A percentile compares a stretch with the other conserved stretches of the same genome.
Conservation (phyloP, 495 filamentous ascomycete species). For the Xylaria intraflava region DNA sequence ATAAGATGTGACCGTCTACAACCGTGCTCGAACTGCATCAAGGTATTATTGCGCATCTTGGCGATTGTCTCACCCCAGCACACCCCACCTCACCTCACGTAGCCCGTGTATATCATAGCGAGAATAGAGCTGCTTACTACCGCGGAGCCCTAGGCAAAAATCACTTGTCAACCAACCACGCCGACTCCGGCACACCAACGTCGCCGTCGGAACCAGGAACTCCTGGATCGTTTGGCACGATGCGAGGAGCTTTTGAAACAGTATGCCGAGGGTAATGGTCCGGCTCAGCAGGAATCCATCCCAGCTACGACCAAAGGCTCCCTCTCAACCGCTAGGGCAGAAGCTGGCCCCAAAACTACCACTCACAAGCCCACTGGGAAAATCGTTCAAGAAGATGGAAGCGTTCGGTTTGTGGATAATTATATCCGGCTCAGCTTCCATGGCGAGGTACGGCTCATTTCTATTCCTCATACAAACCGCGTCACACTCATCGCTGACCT, state of each 20-base stretch:
- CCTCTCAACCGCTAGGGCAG: not conserved
- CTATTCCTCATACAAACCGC: not conserved
- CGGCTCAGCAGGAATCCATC: not conserved
- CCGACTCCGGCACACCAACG: conserved; percentile 37
- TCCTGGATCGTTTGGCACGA: conserved; percentile 36
- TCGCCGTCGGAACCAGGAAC: conserved; percentile 35
- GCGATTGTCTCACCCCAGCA: not conserved
- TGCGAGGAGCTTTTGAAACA: conserved; percentile 37
- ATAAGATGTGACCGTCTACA: conserved; percentile 59
- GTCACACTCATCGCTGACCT: not conserved
- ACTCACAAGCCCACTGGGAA: conserved; percentile 21
- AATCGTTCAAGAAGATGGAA: conserved; percentile 33
- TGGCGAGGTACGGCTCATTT: conserved; percentile 27
- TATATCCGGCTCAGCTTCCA: conserved; percentile 28
- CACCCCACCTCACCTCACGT: not conserved
- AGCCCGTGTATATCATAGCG: not conserved
- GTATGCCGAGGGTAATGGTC: conserved; percentile 22
- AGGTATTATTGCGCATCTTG: conserved; percentile 19
- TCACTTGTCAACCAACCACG: conserved; percentile 35
- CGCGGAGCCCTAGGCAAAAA: conserved; percentile 27
- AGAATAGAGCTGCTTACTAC: not conserved
- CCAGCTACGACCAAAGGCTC: not conserved
- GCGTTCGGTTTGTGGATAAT: conserved; percentile 34
- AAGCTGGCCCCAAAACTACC: not conserved
- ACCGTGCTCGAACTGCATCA: conserved; percentile 57